These are phyloP conservation scores for Ophiostoma quercus DNA, from an alignment of 2,329 filamentous ascomycete species.

Conservation along the genomic window DNA sequence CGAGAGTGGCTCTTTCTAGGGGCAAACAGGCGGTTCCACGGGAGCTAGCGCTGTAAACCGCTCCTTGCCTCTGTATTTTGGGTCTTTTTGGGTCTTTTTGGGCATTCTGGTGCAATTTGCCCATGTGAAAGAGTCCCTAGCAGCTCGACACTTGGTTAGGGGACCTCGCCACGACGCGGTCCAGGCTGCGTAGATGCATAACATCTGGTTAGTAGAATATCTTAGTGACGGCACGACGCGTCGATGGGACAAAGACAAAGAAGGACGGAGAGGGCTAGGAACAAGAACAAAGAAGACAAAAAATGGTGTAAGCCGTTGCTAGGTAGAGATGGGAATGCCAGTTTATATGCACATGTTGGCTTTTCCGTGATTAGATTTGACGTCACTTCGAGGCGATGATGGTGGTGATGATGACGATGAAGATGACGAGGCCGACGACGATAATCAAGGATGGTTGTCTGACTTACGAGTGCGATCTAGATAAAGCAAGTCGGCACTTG, in stretches of 20 bases:
- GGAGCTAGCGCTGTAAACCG: slow-evolving; percentile 14
- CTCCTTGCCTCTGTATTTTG: slow-evolving; percentile 13
- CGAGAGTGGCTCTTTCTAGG: background rate
- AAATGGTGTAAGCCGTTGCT: background rate
- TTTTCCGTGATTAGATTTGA: background rate
- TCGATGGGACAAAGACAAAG: background rate
- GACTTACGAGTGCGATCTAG: background rate
- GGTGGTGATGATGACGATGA: background rate
- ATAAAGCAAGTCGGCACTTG: background rate
- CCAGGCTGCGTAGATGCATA: background rate
- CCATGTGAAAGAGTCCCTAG: background rate
- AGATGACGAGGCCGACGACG: background rate
- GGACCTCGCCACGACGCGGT: background rate
- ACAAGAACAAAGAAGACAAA: background rate
- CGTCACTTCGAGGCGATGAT: background rate
- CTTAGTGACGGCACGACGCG: background rate
- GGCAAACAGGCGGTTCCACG: slow-evolving; percentile 2
- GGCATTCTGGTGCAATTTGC: background rate
- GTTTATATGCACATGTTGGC: background rate
- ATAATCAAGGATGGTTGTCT: background rate
- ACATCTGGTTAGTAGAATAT: background rate
- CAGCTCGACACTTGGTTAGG: too few relatives aligned
- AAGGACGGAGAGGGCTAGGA: background rate
- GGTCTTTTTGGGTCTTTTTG: background rate
- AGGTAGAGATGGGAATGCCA: background rate